Base-by-base conservation (phyloP, 495 filamentous ascomycete species). In the Hypoxylon fuscum region DNA sequence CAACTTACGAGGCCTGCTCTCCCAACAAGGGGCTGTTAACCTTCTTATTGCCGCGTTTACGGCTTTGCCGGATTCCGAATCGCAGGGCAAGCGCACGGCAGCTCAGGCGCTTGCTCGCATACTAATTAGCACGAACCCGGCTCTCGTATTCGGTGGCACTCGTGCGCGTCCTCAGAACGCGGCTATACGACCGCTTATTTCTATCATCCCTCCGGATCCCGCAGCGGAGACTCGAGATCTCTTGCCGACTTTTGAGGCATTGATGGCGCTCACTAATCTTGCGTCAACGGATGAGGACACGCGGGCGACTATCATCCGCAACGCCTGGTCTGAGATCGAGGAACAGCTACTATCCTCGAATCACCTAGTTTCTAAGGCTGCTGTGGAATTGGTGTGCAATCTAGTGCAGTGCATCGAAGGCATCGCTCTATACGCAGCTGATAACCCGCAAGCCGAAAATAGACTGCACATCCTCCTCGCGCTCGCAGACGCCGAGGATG, bases 181-280 rank as follows among this genome's bases (percentile, higher is more conserved):
- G 41, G 89, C 92, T 53, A 88, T 97, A 53, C 85, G 90, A 1
- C 91, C 93, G 12, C 82, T 98, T 2, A 70, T 90, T 12, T 83
- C 83, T 15, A 87, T 97, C 22, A 80, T 98, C 12, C 70, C 77
- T 1, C 76, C 81, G 5, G 80, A 86, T 31, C 76, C 81, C 1
- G 71, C 74, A 17, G 84, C 87, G 18, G 88, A 90, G 11, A 83
- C 85, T 0, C 85, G 88, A 40, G 87, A 94, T 70, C 87, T 97
- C n/a, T 82, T 97, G 5, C 91, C 93, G 0, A 85, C 88, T 2
- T 98, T 97, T 68, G 95, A 98, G 70, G 83, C 89, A 1, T 81
- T 98, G 11, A 85, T 98, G 53, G 96, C 95, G 1, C 83, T 98
- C 23, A 97, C 95, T 1, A 98, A 98, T 66, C 83, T 98, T 6